A percentile compares a stretch with the other conserved stretches of the same genome.
Evolutionary conservation across 2,329 filamentous ascomycete species (phyloP).

Genomic region (Xylaria sp.): DNA sequence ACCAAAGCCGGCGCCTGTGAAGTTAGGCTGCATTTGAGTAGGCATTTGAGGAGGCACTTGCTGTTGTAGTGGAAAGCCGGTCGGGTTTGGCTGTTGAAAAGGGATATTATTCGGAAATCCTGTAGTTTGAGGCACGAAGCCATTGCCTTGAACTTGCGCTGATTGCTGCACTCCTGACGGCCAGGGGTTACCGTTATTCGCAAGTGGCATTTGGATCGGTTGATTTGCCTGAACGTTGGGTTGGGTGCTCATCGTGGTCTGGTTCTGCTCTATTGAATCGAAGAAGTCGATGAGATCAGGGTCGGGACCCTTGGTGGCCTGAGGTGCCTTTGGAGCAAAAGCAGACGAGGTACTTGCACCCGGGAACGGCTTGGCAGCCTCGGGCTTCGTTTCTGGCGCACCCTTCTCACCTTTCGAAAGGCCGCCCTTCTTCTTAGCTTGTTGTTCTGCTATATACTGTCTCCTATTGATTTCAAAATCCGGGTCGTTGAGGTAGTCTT

Average conservation of each 20-base stretch:
- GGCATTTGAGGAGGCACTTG: slow-evolving; percentile 58
- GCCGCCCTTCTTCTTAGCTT: slow-evolving; percentile 70
- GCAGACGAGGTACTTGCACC: slow-evolving; percentile 51
- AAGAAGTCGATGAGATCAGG: slow-evolving; percentile 94
- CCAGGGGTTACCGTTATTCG: slow-evolving; percentile 55
- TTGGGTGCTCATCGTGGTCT: slow-evolving; percentile 72
- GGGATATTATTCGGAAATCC: slow-evolving; percentile 56
- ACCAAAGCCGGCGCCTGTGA: slow-evolving; percentile 82
- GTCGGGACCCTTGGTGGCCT: slow-evolving; percentile 70
- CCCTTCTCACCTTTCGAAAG: slow-evolving; percentile 53
- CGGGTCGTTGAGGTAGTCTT: slow-evolving; percentile 93
- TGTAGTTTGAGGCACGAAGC: slow-evolving; percentile 50
- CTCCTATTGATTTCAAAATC: slow-evolving; percentile 94
- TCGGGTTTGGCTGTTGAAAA: slow-evolving; percentile 55
- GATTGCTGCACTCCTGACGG: slow-evolving; percentile 51
- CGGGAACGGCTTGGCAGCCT: slow-evolving; percentile 58
- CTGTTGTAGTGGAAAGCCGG: slow-evolving; percentile 50
- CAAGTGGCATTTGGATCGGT: slow-evolving; percentile 45
- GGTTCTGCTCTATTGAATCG: slow-evolving; percentile 90
- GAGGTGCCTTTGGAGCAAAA: slow-evolving; percentile 56
- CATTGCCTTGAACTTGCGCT: slow-evolving; percentile 48
- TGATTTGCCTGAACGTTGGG: slow-evolving; percentile 52
- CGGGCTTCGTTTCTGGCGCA: slow-evolving; percentile 51
- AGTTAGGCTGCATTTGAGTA: slow-evolving; percentile 60
- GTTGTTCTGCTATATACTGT: slow-evolving; percentile 90